Evolutionary conservation across 31 red algal species (phyloP).

Genomic region (Endocladia muricata): DNA sequence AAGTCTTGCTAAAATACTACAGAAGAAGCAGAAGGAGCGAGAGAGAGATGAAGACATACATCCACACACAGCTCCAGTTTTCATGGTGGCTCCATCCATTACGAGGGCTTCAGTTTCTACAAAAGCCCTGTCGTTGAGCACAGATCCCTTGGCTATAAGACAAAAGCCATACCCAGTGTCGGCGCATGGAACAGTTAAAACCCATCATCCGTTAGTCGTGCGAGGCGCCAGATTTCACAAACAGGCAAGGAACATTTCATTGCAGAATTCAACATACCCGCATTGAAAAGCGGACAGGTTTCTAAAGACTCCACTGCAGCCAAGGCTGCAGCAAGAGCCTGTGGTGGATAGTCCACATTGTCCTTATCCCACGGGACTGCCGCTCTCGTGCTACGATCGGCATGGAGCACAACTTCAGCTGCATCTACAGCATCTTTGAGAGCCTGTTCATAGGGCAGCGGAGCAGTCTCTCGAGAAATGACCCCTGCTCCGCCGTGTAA

Average conservation of each 20-base stretch:
- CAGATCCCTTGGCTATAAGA: slow-evolving; percentile 15
- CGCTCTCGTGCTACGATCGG: neutral
- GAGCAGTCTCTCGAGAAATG: slow-evolving; percentile 30
- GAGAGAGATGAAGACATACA: slow-evolving; percentile 11
- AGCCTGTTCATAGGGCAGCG: slow-evolving; percentile 34
- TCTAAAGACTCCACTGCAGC: slow-evolving; percentile 55
- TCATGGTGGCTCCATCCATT: slow-evolving; percentile 75
- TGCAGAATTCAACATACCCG: slow-evolving; percentile 32
- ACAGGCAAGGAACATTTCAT: neutral
- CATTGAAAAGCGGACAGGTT: slow-evolving; percentile 53
- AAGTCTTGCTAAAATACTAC: neutral
- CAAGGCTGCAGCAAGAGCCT: slow-evolving; percentile 45
- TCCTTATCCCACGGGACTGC: slow-evolving; percentile 29
- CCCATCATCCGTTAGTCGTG: neutral
- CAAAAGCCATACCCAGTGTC: neutral
- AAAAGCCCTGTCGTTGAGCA: slow-evolving; percentile 43
- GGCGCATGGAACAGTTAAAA: neutral
- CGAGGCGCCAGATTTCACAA: no score
- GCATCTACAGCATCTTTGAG: slow-evolving; percentile 34
- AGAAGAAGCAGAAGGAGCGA: neutral
- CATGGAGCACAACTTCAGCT: slow-evolving; percentile 32
- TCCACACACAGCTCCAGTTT: slow-evolving; percentile 68
- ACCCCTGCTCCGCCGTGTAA: slow-evolving; percentile 65
- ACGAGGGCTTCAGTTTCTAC: slow-evolving; percentile 87
- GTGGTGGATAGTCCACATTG: slow-evolving; percentile 1